Conservation (phyloP, 2,329 filamentous ascomycete species). For the Aspergillus terreus region DNA sequence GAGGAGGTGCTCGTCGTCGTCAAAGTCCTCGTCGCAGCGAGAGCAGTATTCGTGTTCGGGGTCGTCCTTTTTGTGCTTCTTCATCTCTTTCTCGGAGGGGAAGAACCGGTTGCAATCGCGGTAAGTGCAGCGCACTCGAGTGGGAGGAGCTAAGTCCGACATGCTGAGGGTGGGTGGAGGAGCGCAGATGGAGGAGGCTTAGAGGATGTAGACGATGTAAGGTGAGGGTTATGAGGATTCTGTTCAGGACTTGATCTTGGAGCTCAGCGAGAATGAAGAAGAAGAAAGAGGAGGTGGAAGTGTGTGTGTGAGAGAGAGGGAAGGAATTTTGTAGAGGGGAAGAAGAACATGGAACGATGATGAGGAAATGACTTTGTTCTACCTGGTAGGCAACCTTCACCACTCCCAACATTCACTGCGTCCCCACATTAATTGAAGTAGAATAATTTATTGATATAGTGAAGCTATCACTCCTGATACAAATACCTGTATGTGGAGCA, state of each 20-base stretch:
- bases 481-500: too few relatives aligned
- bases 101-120: constrained; percentile 46
- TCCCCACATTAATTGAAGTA: too few relatives aligned
- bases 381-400: too few relatives aligned
- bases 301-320: neutral
- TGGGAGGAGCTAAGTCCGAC: neutral
- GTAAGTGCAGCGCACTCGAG: constrained; percentile 44
- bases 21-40: constrained; percentile 45
- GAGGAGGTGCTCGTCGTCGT: constrained; percentile 41
- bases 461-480: too few relatives aligned
- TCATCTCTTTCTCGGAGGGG: constrained; percentile 44
- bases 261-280: neutral
- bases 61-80: constrained; percentile 47
- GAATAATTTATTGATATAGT: neutral
- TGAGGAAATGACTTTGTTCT: too few relatives aligned
- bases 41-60: constrained; percentile 40
- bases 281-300: neutral
- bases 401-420: too few relatives aligned
- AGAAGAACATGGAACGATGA: neutral
- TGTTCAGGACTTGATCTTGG: too few relatives aligned
- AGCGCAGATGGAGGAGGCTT: too few relatives aligned
- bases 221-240: neutral
- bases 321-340: too few relatives aligned
- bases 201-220: neutral
- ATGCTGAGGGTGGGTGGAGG: constrained; percentile 1